Base-by-base conservation (phyloP, 352 stramenopile genomes). In the Lagenidium sp. region DNA sequence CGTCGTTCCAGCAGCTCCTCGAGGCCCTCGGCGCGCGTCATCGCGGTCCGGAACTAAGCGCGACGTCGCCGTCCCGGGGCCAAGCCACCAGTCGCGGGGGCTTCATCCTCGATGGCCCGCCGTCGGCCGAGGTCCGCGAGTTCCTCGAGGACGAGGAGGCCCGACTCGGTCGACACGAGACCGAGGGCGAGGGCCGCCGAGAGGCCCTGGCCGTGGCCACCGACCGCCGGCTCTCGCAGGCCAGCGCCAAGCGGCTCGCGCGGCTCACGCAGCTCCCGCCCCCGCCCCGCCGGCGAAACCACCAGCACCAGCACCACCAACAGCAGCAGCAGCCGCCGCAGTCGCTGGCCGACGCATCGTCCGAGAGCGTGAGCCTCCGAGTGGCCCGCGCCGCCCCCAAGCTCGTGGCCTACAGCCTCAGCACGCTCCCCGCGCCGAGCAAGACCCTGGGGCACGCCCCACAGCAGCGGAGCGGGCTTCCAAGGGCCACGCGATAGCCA, bases 1-100 rank as follows among this genome's bases (percentile, higher is more conserved):
- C 26, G 8, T 32, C 51, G 50, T 85, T 85, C 22, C 73, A 83
- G 41, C 50, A 69, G 19, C 53, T 85, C 2, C 36, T 85, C 4
- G 69, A 82, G 18, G 55, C 57, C 7, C 47, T 70, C 16, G 62
- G 67, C 3, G 41, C 62, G 32, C 68, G 56, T 18, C 67, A 65
- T 50, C 44, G 53, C 3, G 40, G 37, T 8, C 45, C n/a, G n/a
- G n/a, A n/a, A n/a, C n/a, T n/a, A n/a, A n/a, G n/a, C n/a, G n/a
- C n/a, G n/a, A n/a, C n/a, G n/a, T n/a, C n/a, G n/a, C n/a, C n/a
- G n/a, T n/a, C n/a, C n/a, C n/a, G n/a, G n/a, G n/a, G n/a, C n/a
- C n/a, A n/a, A n/a, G n/a, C n/a, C n/a, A n/a, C n/a, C n/a, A n/a
- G n/a, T n/a, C n/a, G n/a, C n/a, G n/a, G n/a, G n/a, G n/a, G n/a